Conservation (phyloP, 2,329 filamentous ascomycete genomes). For the Aspergillus bombycis region DNA sequence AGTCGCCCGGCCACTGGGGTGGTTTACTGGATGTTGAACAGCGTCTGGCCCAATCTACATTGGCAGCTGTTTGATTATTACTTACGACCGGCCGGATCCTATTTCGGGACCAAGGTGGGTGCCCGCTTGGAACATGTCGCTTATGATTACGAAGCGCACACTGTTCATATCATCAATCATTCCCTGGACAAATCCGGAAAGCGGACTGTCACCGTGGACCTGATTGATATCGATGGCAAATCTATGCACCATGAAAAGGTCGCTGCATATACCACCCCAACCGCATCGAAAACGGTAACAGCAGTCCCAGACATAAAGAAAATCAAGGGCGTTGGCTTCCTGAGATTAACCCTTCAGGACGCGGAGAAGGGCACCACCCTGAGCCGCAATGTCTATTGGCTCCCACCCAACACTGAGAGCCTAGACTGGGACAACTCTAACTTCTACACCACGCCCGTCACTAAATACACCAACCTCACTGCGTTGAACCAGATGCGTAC, state of each 20-base stretch:
- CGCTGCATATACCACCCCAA: constrained; percentile 46
- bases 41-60: constrained; percentile 66
- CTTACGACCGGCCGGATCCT: constrained; percentile 59
- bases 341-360: constrained; percentile 54
- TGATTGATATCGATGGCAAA: constrained; percentile 55
- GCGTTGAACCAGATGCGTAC: constrained; percentile 45
- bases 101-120: constrained; percentile 62
- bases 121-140: constrained; percentile 56
- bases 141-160: constrained; percentile 55
- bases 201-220: constrained; percentile 52
- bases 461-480: constrained; percentile 53
- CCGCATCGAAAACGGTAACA: constrained; percentile 45
- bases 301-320: constrained; percentile 35
- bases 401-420: constrained; percentile 51
- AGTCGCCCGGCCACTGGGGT: constrained; percentile 60
- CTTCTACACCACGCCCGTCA: constrained; percentile 64
- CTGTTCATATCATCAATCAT: constrained; percentile 60
- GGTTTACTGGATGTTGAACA: constrained; percentile 71
- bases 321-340: constrained; percentile 51
- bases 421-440: constrained; percentile 61
- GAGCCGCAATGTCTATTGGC: constrained; percentile 65
- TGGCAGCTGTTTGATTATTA: constrained; percentile 70
- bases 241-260: constrained; percentile 40
- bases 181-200: constrained; percentile 44
- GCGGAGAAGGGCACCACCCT: constrained; percentile 34